A percentile compares a stretch with the other conserved stretches of the same genome.
Conservation (phyloP, 2,329 filamentous ascomycete genomes). For the Cladosporium colombiae region DNA sequence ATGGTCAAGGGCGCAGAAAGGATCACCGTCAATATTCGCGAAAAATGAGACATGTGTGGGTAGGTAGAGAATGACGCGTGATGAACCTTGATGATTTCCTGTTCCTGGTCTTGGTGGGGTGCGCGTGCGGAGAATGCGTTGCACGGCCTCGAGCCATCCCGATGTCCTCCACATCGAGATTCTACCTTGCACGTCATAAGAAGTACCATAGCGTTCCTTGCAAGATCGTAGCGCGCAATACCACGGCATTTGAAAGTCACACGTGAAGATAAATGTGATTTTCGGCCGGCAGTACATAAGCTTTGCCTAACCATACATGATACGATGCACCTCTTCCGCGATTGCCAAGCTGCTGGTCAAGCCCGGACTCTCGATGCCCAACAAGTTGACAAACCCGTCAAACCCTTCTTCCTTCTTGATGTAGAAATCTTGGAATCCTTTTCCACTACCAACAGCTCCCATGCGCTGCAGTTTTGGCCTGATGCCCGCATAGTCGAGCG, state of each 20-base stretch:
- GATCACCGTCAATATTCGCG: not conserved
- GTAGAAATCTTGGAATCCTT: slow-evolving; percentile 80
- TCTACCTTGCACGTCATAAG: not conserved
- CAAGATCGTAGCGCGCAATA: not conserved
- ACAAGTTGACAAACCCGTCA: slow-evolving; percentile 80
- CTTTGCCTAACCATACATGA: slow-evolving; percentile 48
- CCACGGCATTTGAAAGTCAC: not conserved
- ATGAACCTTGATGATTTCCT: slow-evolving; percentile 3
- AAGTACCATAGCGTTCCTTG: not conserved
- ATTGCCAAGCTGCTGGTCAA: slow-evolving; percentile 86
- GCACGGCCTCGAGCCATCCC: not conserved
- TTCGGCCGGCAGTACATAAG: not conserved
- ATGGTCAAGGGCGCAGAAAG: not conserved
- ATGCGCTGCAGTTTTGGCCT: slow-evolving; percentile 75
- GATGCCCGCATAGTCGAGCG: slow-evolving; percentile 87
- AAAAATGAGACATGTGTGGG: not conserved
- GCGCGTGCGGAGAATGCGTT: slow-evolving; percentile 5
- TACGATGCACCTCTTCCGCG: slow-evolving; percentile 68
- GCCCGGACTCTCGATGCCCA: slow-evolving; percentile 93
- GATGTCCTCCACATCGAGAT: slow-evolving; percentile 7
- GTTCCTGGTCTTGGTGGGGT: slow-evolving; percentile 3
- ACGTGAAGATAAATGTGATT: not conserved
- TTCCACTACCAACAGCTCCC: slow-evolving; percentile 61
- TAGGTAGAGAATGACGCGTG: slow-evolving; percentile 8
- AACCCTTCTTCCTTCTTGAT: slow-evolving; percentile 76